Percentiles rank a stretch among this genome's conserved stretches.
phyloP scores from a whole-genome alignment of 495 filamentous ascomycete species.

The Neurospora sp. region DNA sequence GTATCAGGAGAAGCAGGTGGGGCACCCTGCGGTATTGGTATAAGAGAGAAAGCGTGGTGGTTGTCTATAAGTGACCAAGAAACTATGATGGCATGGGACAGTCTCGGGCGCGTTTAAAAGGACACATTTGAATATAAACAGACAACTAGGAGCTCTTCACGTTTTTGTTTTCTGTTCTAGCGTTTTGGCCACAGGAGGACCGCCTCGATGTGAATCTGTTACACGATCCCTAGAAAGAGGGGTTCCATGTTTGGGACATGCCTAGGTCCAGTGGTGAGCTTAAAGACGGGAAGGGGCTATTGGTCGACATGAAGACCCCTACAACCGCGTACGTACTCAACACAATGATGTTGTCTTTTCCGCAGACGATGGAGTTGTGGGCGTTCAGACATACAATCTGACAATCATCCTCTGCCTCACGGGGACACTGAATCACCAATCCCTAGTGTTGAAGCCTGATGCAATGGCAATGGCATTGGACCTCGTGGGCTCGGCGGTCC shows the following conservation, averaged over 20 bases:
- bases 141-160: neutral
- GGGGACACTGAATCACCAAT: neutral
- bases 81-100: neutral
- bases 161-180: neutral
- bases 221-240: neutral
- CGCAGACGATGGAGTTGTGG: neutral
- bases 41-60: neutral
- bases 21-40: neutral
- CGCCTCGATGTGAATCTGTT: neutral
- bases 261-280: neutral
- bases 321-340: neutral
- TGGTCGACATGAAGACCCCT: neutral
- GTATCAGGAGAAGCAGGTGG: neutral
- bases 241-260: neutral
- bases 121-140: neutral
- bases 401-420: neutral
- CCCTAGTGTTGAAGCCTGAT: neutral
- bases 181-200: neutral
- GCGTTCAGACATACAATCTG: neutral
- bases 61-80: neutral
- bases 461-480: neutral
- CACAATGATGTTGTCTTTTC: neutral
- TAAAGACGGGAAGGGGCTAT: neutral
- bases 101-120: neutral
- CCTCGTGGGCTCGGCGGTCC: neutral